Evolutionary conservation across 441 rosid species (phyloP), one percentile per base, ranked within the genome.

Genomic region (Croton laevigatus): DNA sequence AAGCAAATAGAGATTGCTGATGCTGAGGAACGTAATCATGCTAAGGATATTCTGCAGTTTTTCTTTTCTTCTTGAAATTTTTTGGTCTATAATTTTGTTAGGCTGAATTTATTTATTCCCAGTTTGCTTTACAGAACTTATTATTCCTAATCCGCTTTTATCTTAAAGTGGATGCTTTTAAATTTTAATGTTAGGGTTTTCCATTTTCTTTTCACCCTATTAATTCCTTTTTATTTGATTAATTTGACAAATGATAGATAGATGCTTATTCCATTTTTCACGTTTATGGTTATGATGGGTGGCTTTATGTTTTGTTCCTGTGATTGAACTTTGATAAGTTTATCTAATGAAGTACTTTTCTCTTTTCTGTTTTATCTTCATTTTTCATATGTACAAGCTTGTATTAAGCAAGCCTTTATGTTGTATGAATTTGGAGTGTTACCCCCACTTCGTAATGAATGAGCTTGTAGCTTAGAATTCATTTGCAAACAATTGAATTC

Each of bases 21-120:
- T 27, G 32, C 2, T 27, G 32, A 27, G 64, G 40, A 62, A 62
- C 19, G 68, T 36, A 54, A 73, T 73, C 78, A 42, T 60, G 77
- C 44, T 62, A 37, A 54, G 85, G 71, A 74, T 79, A 70, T 75
- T 76, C 73, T 67, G 37, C 38, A 7, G n/a, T 17, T 59, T 42
- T 22, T 40, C 65, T 38, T 54, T 57, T 36, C 20, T 22, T 45
- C 37, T 19, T 66, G 36, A 55, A 19, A 0, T 4, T 38, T 51
- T 61, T 23, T 62, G 32, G 6, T 3, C 10, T 19, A 20, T n/a
- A 12, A 11, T 20, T 37, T 57, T 19, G 7, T 57, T 46, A 0
- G 1, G 8, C 48, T 11, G 10, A 44, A 46, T 46, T 45, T 27
- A 19, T 57, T 57, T 49, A 20, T 60, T 70, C 60, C 16, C 22